phyloP scores from a whole-genome alignment of 1,284 basidiomycete genomes.

The Ustilago trichophora region DNA sequence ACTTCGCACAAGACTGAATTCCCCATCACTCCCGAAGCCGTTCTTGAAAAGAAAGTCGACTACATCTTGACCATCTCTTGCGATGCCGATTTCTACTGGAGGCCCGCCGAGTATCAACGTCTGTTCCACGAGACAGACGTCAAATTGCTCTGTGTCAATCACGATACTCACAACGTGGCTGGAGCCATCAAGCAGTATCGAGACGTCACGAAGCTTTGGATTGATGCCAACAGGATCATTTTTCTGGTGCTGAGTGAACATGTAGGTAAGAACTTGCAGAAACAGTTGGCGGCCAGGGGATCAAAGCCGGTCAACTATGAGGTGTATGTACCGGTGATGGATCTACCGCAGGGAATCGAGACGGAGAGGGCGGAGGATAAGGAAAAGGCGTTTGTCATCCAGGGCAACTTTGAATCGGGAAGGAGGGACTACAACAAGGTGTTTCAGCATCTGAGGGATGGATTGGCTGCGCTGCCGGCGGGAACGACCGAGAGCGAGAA shows the following conservation, averaged over 20 bases:
- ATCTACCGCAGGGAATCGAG: constrained; percentile 1
- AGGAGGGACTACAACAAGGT: not conserved
- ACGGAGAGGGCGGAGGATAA: not conserved
- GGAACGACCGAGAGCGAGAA: not conserved
- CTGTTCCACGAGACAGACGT: constrained; percentile 7
- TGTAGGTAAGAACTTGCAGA: constrained; percentile 2
- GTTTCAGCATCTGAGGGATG: constrained; percentile 4
- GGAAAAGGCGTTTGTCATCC: constrained; percentile 6
- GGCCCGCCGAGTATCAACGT: not conserved
- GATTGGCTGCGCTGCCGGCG: not conserved
- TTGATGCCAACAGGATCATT: constrained; percentile 5
- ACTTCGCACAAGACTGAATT: not conserved
- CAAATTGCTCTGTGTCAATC: constrained; percentile 1
- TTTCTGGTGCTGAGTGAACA: constrained; percentile 12
- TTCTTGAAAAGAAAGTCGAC: constrained; percentile 6
- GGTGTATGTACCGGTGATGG: constrained; percentile 2
- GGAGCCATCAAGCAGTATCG: not conserved
- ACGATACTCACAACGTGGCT: not conserved
- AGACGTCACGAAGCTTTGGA: not conserved
- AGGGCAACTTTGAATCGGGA: not conserved
- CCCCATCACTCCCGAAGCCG: not conserved
- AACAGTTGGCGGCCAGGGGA: not conserved
- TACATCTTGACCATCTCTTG: constrained; percentile 2
- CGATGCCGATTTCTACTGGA: not conserved
- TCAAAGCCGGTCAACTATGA: constrained; percentile 4